Base-by-base conservation (phyloP, 805 yeast species). In the Barnettozyma sucrosica region DNA sequence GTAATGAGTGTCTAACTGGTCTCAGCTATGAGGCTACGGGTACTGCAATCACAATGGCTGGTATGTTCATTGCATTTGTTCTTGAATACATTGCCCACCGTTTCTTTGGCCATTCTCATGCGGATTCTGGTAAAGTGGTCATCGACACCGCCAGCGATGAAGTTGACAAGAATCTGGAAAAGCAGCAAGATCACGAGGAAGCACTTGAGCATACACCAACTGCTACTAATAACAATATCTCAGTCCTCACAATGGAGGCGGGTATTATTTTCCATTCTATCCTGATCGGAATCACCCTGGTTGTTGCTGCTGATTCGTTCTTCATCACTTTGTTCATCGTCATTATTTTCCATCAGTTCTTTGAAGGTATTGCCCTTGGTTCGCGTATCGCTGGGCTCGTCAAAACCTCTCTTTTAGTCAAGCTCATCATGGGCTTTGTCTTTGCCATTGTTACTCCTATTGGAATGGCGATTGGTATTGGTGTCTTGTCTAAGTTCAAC, bases 321-420 rank as follows among this genome's bases (percentile, higher is more conserved):
- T 86, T 85, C 60, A 74, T 71, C 50, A 75, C 85, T 3, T 68
- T 86, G 42, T 85, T 82, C 62, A 73, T 83, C 50, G 95, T 75
- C 24, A 57, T 75, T 45, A 75, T 80, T 4, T 79, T 78, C 70
- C 89, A 87, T 63, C 95, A 86, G 65, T 68, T 80, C 66, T 86
- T 86, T 60, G 95, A 86, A 67, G 95, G 95, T 38, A 68, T 87
- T 41, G 95, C 93, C 34, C 70, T 87, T 49, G 95, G 95, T n/a
- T 74, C 89, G 7, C 76, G 95, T 61, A 70, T 84, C 32, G 81
- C 87, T 2, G 69, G 70, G 26, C 68, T 79, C 1, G 45, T 59
- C 10, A 44, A 55, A 7, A 47, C 49, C 30, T 64, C 59, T 48
- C 63, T 70, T 46, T 63, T 62, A 52, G 70, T 79, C 1, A 85